These are phyloP conservation scores for Arthrocladium fulminans DNA, from an alignment of 2,329 filamentous ascomycete genomes.

Conservation along the genomic window DNA sequence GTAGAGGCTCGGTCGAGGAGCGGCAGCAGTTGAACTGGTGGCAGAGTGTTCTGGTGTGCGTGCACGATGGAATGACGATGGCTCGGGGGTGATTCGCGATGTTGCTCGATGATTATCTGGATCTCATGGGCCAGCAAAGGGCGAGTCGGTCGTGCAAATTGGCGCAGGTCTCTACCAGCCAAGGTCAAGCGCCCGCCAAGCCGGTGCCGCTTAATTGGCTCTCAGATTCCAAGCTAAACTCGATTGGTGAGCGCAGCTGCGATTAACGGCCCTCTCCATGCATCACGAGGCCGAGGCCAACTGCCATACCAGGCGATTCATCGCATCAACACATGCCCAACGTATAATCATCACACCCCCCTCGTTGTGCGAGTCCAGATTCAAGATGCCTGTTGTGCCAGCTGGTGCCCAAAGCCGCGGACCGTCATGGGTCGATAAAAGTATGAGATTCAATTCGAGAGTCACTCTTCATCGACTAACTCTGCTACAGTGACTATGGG, in stretches of 20 bases:
- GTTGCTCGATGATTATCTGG: neutral
- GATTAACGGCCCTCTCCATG: neutral
- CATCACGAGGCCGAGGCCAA: neutral
- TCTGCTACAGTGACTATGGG: constrained; percentile 78
- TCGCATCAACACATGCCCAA: neutral
- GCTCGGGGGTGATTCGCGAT: neutral
- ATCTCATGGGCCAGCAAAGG: constrained; percentile 2
- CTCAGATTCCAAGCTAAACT: neutral
- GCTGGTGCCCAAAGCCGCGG: constrained; percentile 33
- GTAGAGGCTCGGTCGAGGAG: neutral
- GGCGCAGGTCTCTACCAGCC: constrained; percentile 5
- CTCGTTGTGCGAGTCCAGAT: too few relatives aligned
- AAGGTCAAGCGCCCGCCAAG: constrained; percentile 8
- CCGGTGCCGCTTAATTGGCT: constrained; percentile 5
- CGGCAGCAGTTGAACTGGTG: neutral
- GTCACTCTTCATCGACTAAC: constrained; percentile 25
- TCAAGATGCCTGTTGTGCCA: constrained; percentile 27
- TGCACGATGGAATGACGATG: neutral
- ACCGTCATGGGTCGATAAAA: constrained; percentile 63
- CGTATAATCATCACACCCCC: too few relatives aligned
- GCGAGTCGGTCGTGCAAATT: constrained; percentile 8
- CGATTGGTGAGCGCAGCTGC: constrained; percentile 4
- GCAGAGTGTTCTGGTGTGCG: neutral
- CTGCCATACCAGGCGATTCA: neutral
- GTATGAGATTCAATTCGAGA: constrained; percentile 37